Conservation (phyloP, 1,284 basidiomycete genomes). For the Ustilago xerochloae region DNA sequence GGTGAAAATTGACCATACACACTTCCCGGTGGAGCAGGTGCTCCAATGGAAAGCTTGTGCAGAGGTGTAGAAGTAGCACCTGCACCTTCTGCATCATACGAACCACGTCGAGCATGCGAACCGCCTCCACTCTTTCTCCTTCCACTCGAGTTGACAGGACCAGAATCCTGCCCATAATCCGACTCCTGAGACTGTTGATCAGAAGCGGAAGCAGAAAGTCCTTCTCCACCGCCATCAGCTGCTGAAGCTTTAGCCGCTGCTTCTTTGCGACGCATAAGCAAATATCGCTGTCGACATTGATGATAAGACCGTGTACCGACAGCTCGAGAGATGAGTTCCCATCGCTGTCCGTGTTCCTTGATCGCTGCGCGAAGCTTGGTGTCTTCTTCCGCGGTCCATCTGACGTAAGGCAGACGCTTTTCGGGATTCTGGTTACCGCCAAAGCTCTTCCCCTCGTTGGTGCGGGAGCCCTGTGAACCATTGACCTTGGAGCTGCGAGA, state of each 20-base stretch:
- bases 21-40: slow-evolving; percentile 37
- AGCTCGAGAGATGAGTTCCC: slow-evolving; percentile 67
- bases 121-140: slow-evolving; percentile 33
- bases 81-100: slow-evolving; percentile 10
- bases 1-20: slow-evolving; percentile 45
- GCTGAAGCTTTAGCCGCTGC: slow-evolving; percentile 52
- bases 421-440: slow-evolving; percentile 63
- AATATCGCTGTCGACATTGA: slow-evolving; percentile 66
- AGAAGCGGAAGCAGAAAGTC: slow-evolving; percentile 41
- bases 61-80: slow-evolving; percentile 41
- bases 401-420: slow-evolving; percentile 66
- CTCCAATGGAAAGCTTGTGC: slow-evolving; percentile 52
- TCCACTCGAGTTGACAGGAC: background rate
- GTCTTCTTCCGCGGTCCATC: slow-evolving; percentile 67
- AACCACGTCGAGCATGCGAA: slow-evolving; percentile 21
- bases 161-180: slow-evolving; percentile 34
- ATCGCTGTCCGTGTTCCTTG: slow-evolving; percentile 65
- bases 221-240: slow-evolving; percentile 29
- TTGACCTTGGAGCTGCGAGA: slow-evolving; percentile 25
- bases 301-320: slow-evolving; percentile 67
- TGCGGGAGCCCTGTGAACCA: slow-evolving; percentile 29
- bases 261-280: slow-evolving; percentile 67
- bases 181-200: slow-evolving; percentile 51
- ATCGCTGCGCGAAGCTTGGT: slow-evolving; percentile 64
- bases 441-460: slow-evolving; percentile 38